Conservation (phyloP, 2,329 filamentous ascomycete genomes). For the Verticillium tricorpus region DNA sequence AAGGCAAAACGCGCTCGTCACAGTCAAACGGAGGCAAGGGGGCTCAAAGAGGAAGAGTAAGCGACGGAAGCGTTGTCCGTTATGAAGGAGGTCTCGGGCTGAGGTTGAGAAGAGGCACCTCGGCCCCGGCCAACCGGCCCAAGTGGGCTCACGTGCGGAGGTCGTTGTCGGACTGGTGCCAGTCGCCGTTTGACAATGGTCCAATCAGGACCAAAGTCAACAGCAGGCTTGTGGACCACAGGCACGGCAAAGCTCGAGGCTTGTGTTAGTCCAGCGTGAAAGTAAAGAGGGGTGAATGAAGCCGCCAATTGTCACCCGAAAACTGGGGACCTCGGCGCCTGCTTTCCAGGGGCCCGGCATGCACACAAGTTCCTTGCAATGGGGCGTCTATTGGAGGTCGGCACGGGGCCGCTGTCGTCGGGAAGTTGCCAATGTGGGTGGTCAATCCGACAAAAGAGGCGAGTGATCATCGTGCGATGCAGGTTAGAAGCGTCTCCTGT, state of each 20-base stretch:
- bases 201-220: not conserved
- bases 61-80: not conserved
- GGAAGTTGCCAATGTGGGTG: not conserved
- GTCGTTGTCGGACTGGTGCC: not conserved
- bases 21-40: not conserved
- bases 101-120: conserved; percentile 14
- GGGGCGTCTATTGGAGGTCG: not conserved
- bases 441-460: not conserved
- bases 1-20: not conserved
- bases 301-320: not conserved
- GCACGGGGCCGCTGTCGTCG: not conserved
- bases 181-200: not conserved
- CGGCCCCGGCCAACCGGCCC: conserved; percentile 15
- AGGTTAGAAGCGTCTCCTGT: not conserved
- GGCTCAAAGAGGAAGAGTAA: not conserved
- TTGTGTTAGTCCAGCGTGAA: not conserved
- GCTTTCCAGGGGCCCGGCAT: not conserved
- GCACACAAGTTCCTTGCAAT: not conserved
- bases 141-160: not conserved
- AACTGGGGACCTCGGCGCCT: not conserved
- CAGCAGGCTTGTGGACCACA: not conserved
- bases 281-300: not conserved
- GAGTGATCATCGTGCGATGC: not conserved
- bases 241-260: not conserved
- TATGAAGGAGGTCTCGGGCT: not conserved